These are phyloP conservation scores for Colletotrichum eremochloae DNA, from an alignment of 2,329 filamentous ascomycete genomes.

Conservation along the genomic window DNA sequence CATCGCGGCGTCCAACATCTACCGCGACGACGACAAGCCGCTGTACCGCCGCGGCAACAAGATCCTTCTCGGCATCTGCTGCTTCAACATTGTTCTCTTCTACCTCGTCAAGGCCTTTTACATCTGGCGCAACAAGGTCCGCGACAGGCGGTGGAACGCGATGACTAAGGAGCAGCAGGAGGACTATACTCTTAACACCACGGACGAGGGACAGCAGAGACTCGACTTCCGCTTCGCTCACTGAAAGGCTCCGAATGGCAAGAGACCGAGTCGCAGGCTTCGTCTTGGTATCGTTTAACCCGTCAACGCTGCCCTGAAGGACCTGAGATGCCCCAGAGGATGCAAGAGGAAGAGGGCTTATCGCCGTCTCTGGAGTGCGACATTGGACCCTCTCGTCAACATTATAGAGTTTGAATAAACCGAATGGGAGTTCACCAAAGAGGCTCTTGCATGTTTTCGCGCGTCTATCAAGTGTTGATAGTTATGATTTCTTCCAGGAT, in stretches of 20 bases:
- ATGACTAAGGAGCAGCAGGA: slow-evolving; percentile 61
- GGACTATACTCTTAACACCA: slow-evolving; percentile 62
- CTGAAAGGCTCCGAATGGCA: slow-evolving; percentile 43
- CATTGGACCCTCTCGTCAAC: neutral
- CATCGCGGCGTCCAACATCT: slow-evolving; percentile 64
- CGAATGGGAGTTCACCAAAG: neutral
- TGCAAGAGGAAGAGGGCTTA: neutral
- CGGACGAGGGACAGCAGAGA: slow-evolving; percentile 67
- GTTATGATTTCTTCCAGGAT: too few relatives aligned
- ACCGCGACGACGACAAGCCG: slow-evolving; percentile 67
- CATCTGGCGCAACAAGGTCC: slow-evolving; percentile 60
- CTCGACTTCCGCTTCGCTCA: slow-evolving; percentile 67
- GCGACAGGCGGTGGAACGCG: slow-evolving; percentile 58
- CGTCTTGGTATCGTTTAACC: neutral
- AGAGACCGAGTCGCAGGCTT: accelerated
- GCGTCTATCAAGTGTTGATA: neutral
- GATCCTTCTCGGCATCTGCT: slow-evolving; percentile 61
- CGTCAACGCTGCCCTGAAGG: neutral
- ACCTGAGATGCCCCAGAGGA: neutral
- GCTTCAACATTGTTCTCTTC: slow-evolving; percentile 62
- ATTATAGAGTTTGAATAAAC: neutral
- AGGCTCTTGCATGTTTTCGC: neutral
- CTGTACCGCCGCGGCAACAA: slow-evolving; percentile 65
- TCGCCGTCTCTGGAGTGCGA: neutral
- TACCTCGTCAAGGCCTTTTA: slow-evolving; percentile 61